Evolutionary conservation across 192 early-diverging fungal species (phyloP).

Genomic region (Dissophora globulifera): DNA sequence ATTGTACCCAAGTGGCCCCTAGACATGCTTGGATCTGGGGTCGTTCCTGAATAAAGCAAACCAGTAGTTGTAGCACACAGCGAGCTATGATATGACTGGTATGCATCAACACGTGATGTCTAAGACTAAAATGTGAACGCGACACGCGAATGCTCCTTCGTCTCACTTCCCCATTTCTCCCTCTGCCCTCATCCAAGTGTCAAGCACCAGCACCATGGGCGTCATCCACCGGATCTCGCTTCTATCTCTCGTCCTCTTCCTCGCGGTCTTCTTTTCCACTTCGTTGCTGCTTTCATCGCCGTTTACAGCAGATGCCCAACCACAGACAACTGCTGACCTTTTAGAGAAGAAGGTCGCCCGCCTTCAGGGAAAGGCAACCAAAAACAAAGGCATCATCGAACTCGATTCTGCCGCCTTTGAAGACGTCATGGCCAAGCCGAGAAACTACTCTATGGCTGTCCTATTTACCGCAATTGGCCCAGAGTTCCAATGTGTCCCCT

Average conservation of each 20-base stretch:
- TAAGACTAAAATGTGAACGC: no score
- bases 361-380: constrained; percentile 41
- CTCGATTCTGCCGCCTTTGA: constrained; percentile 73
- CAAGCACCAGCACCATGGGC: constrained; percentile 34
- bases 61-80: no score
- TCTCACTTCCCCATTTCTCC: no score
- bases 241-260: constrained; percentile 12
- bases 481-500: constrained; percentile 77
- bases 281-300: constrained; percentile 13
- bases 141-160: no score
- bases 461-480: constrained; percentile 73
- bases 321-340: constrained; percentile 8
- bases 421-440: constrained; percentile 68
- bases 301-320: constrained; percentile 12
- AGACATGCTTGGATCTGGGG: constrained; percentile 54
- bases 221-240: constrained; percentile 23
- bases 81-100: no score
- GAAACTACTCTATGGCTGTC: constrained; percentile 78
- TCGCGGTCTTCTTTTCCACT: constrained; percentile 11
- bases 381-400: constrained; percentile 61
- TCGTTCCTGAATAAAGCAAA: constrained; percentile 44
- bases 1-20: constrained; percentile 83
- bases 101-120: background rate
- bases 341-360: constrained; percentile 41
- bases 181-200: no score